A percentile compares a stretch with the other conserved stretches of the same genome.
These are phyloP conservation scores for Leishmania martiniquensis DNA, from an alignment of 208 protist genomes.

Conservation along the genomic window DNA sequence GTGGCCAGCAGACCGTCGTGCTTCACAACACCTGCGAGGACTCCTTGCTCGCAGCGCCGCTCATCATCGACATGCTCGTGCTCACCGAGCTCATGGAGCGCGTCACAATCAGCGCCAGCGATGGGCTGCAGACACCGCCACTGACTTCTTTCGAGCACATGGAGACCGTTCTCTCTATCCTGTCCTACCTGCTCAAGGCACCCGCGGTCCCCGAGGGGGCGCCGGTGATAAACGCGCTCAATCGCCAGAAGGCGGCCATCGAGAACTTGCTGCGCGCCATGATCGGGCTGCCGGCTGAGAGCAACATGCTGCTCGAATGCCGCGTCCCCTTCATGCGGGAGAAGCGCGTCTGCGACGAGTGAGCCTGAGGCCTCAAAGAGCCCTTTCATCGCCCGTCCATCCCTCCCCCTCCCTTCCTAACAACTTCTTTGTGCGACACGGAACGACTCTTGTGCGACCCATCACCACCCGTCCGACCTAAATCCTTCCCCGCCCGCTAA, in stretches of 20 bases:
- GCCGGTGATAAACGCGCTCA: slow-evolving; percentile 98
- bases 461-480: slow-evolving; percentile 3
- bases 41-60: slow-evolving; percentile 97
- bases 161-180: slow-evolving; percentile 94
- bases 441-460: slow-evolving; percentile 15
- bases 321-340: slow-evolving; percentile 70
- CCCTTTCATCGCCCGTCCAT: neutral
- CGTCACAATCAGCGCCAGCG: slow-evolving; percentile 65
- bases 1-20: slow-evolving; percentile 95
- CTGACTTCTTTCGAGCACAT: slow-evolving; percentile 82
- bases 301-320: slow-evolving; percentile 97
- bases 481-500: neutral
- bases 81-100: slow-evolving; percentile 96
- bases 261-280: slow-evolving; percentile 97
- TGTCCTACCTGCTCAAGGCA: slow-evolving; percentile 98
- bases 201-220: slow-evolving; percentile 93
- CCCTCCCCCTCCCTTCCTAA: neutral
- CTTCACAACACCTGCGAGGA: slow-evolving; percentile 99
- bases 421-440: slow-evolving; percentile 2
- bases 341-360: slow-evolving; percentile 32
- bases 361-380: neutral
- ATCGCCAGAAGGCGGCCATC: slow-evolving; percentile 95
- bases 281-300: slow-evolving; percentile 95
- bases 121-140: slow-evolving; percentile 12
- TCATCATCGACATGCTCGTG: slow-evolving; percentile 98